Percentiles rank a stretch among this genome's conserved stretches.
These are phyloP conservation scores for Porphyrellus cyaneotinctus DNA, from an alignment of 768 basidiomycete genomes.

Conservation along the genomic window DNA sequence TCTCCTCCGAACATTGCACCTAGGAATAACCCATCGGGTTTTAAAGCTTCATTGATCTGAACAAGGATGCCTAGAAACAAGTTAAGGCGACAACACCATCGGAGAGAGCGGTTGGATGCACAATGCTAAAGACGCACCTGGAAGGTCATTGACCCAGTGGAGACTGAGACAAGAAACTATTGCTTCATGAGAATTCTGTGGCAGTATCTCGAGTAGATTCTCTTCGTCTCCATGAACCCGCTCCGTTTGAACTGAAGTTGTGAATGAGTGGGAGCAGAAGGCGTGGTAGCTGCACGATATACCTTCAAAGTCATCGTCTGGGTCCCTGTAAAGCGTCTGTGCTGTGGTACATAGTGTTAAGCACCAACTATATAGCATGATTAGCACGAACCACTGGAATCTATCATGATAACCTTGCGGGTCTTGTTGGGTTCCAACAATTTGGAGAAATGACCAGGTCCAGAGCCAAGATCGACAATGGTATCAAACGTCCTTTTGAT, in stretches of 20 bases:
- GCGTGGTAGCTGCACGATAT: constrained; percentile 8
- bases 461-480: constrained; percentile 85
- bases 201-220: constrained; percentile 58
- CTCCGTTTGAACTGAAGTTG: constrained; percentile 62
- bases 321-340: constrained; percentile 68
- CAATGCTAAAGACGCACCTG: constrained; percentile 51
- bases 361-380: background rate
- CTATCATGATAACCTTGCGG: constrained; percentile 77
- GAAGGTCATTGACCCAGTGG: constrained; percentile 98
- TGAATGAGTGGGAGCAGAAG: background rate
- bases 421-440: constrained; percentile 66
- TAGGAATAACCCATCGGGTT: constrained; percentile 91
- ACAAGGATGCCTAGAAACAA: constrained; percentile 62
- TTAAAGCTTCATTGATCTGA: constrained; percentile 80
- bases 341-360: constrained; percentile 39
- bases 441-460: constrained; percentile 89
- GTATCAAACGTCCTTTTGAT: constrained; percentile 79
- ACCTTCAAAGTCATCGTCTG: constrained; percentile 81
- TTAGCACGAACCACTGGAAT: constrained; percentile 66
- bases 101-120: background rate
- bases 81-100: background rate
- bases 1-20: constrained; percentile 96
- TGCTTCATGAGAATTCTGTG: constrained; percentile 79
- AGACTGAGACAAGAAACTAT: constrained; percentile 87
- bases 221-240: constrained; percentile 86